A percentile compares a stretch with the other conserved stretches of the same genome.
phyloP scores from a whole-genome alignment of 306 rosid genomes.

The Oemleria cerasiformis region DNA sequence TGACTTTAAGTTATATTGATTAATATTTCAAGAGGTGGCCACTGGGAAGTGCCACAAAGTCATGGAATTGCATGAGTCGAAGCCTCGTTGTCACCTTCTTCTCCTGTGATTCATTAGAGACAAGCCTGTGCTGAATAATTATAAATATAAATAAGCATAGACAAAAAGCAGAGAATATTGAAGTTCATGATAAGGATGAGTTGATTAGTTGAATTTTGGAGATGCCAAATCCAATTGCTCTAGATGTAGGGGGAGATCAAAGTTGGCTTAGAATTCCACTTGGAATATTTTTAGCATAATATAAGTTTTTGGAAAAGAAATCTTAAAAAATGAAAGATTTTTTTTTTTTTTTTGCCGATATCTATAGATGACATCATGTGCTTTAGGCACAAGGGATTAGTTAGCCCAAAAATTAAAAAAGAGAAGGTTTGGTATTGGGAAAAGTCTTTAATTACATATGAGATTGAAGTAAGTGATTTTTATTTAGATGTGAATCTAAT shows the following conservation, averaged over 20 bases:
- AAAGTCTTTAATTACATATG: no score
- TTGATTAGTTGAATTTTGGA: conserved; percentile 9
- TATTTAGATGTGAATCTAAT: no score
- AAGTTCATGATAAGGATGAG: background rate
- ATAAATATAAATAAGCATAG: background rate
- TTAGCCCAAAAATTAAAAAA: no score
- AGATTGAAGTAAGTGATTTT: no score
- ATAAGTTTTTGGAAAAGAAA: background rate
- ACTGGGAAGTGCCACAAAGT: background rate
- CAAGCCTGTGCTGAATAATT: background rate
- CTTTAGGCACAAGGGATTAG: no score
- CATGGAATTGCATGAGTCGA: background rate
- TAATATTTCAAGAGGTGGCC: background rate
- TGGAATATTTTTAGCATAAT: conserved; percentile 1
- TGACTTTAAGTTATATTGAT: conserved; percentile 15
- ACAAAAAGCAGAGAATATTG: background rate
- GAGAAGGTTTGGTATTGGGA: no score
- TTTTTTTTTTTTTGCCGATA: background rate
- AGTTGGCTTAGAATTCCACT: conserved; percentile 18
- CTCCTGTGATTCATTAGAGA: background rate
- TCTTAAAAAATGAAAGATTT: background rate
- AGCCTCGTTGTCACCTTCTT: no score
- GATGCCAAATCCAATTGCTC: conserved; percentile 17
- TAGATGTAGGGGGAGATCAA: background rate
- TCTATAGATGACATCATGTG: background rate